Percentiles rank a stretch among this genome's conserved stretches.
These are phyloP conservation scores for Trypanosoma cruzi DNA, from an alignment of 208 protist genomes.

Conservation along the genomic window DNA sequence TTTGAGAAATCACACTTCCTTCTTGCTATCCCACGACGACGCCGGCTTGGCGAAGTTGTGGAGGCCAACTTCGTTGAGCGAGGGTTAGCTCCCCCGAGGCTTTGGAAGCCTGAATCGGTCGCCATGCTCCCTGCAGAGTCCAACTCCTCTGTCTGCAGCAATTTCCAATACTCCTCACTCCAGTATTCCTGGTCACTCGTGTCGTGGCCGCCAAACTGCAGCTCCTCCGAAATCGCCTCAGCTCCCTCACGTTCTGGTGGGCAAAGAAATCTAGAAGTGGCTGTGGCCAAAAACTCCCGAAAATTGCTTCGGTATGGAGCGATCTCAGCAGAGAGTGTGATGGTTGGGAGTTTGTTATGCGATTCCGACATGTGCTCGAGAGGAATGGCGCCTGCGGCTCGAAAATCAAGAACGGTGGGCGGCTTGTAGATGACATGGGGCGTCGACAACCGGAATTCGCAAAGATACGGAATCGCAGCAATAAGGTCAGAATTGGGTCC, in stretches of 20 bases:
- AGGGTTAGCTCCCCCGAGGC: too few relatives aligned
- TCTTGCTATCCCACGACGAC: neutral
- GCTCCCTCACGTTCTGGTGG: slow-evolving; percentile 50
- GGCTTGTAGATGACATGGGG: slow-evolving; percentile 57
- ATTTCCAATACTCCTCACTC: slow-evolving; percentile 65
- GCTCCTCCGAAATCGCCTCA: slow-evolving; percentile 48
- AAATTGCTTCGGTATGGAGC: slow-evolving; percentile 23
- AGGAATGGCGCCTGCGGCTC: slow-evolving; percentile 43
- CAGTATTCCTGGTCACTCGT: slow-evolving; percentile 60
- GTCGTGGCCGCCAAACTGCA: slow-evolving; percentile 11
- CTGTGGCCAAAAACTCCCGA: neutral
- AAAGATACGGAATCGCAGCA: slow-evolving; percentile 47
- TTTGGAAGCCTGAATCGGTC: neutral
- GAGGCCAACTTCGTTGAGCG: neutral
- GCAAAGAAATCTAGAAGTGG: slow-evolving; percentile 15
- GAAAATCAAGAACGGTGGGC: slow-evolving; percentile 51
- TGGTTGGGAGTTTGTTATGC: slow-evolving; percentile 42
- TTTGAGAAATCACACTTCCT: neutral
- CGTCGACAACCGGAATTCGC: slow-evolving; percentile 25
- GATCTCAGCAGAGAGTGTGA: slow-evolving; percentile 41
- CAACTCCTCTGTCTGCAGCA: slow-evolving; percentile 29
- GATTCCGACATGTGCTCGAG: slow-evolving; percentile 26
- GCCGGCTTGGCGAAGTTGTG: neutral
- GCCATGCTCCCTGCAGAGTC: neutral
- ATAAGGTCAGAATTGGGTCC: slow-evolving; percentile 12